A percentile compares a stretch with the other conserved stretches of the same genome.
phyloP scores from a whole-genome alignment of 768 basidiomycete genomes.

The Amanita pallidorosea region DNA sequence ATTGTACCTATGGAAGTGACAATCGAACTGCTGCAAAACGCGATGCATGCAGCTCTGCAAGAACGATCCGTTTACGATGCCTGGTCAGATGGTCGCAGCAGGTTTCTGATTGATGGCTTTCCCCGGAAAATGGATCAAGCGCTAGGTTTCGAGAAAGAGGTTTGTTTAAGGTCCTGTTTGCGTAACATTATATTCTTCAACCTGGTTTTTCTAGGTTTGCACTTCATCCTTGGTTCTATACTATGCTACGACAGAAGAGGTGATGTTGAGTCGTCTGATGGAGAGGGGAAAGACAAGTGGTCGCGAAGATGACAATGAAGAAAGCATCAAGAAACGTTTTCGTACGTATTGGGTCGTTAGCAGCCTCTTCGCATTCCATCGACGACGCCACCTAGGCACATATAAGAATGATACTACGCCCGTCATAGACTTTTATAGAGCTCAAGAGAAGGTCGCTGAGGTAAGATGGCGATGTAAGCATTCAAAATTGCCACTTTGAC shows the following conservation, averaged over 20 bases:
- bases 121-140: constrained; percentile 99
- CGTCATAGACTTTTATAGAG: constrained; percentile 76
- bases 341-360: constrained; percentile 31
- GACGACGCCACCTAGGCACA: constrained; percentile 50
- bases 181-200: not conserved
- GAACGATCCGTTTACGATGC: constrained; percentile 32
- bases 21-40: constrained; percentile 88
- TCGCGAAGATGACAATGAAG: constrained; percentile 89
- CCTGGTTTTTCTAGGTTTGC: constrained; percentile 50
- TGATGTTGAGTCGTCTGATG: constrained; percentile 78
- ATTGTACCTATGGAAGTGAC: constrained; percentile 98
- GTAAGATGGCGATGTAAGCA: constrained; percentile 28
- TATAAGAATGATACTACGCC: constrained; percentile 88
- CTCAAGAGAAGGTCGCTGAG: constrained; percentile 63
- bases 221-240: constrained; percentile 70
- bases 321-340: constrained; percentile 97
- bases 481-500: not conserved
- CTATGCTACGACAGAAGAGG: constrained; percentile 78
- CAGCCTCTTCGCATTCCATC: not conserved
- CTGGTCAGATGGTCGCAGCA: constrained; percentile 64
- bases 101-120: constrained; percentile 96
- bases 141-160: constrained; percentile 77
- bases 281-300: constrained; percentile 92
- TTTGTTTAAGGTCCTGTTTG: constrained; percentile 20
- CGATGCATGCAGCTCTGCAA: constrained; percentile 60